Evolutionary conservation across 1,284 basidiomycete genomes (phyloP), one percentile per base, ranked within the genome.

Genomic region (Austroboletus niveus): DNA sequence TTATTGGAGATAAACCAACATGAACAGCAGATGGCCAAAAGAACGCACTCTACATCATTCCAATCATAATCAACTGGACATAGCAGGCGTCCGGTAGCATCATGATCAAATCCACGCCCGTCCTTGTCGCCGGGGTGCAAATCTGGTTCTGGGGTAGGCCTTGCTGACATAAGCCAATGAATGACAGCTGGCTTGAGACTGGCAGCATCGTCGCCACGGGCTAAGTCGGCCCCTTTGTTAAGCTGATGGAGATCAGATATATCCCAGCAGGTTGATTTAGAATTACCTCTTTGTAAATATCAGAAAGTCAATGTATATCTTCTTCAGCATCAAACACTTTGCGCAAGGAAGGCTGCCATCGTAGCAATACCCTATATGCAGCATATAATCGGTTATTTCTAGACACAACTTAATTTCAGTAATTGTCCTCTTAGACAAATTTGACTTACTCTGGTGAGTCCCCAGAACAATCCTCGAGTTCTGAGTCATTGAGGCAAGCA

Each of bases 121-220:
- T 20, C 3, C 34, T 47, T 47, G 4, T 47, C 46, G 24, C 15
- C 34, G 7, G 15, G 34, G 11, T 35, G 11, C 9, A 35, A 4
- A 6, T 14, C 11, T 14, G 5, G 34, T 4, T 10, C 7, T 14
- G 6, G 8, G 4, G 11, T 11, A 24, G 20, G 29, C 6, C 9
- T n/a, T 8, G 29, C 9, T 8, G 10, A 7, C 4, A n/a, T 40
- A 2, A 55, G 24, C 51, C 53, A 55, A 4, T 17, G 8, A 2
- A 55, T 31, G 8, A 55, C 34, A 2, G 12, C 43, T 3, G 34
- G 24, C 30, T 55, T 55, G 10, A 53, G 34, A 34, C 24, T 24
- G 7, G 46, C 20, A 2, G 51, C 31, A 17, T 55, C 47, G 11
- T 55, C 51, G 2, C 53, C 53, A 9, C 47, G 30, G 6, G 53